These are phyloP conservation scores for Schoenoplectus tabernaemontani DNA, from an alignment of 202 grass and related monocot genomes.

Conservation along the genomic window DNA sequence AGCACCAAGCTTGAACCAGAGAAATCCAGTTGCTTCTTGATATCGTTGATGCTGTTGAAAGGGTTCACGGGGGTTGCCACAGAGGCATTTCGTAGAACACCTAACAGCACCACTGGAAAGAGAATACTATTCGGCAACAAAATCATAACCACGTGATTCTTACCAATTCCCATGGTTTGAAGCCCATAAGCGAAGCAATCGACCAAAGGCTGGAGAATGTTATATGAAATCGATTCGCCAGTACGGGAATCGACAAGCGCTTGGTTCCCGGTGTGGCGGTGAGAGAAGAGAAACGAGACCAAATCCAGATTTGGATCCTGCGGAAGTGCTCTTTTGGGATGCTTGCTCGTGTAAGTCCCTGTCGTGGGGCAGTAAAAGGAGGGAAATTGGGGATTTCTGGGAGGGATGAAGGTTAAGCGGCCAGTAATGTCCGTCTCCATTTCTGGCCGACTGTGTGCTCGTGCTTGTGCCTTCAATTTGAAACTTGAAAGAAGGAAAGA, in stretches of 20 bases:
- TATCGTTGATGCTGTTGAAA: conserved; percentile 45
- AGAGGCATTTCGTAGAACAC: conserved; percentile 46
- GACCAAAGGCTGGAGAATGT: conserved; percentile 43
- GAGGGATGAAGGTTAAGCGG: not conserved
- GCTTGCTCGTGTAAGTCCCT: conserved; percentile 51
- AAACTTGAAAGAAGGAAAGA: no score
- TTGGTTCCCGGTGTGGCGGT: conserved; percentile 11
- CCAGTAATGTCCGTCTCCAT: conserved; percentile 15
- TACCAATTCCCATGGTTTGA: conserved; percentile 22
- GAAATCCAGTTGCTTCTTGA: conserved; percentile 32
- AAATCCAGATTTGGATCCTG: conserved; percentile 42
- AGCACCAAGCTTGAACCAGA: conserved; percentile 34
- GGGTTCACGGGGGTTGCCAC: conserved; percentile 54
- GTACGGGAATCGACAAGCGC: conserved; percentile 48
- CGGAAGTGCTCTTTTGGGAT: conserved; percentile 34
- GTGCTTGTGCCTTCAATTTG: no score
- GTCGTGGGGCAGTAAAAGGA: conserved; percentile 44
- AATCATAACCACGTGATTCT: conserved; percentile 39
- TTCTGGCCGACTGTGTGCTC: no score
- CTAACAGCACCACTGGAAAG: conserved; percentile 65
- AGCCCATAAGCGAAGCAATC: conserved; percentile 48
- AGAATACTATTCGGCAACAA: conserved; percentile 48
- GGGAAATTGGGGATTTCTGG: not conserved
- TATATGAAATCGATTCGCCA: conserved; percentile 34
- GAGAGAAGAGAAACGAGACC: conserved; percentile 62